Evolutionary conservation across 768 basidiomycete genomes (phyloP), one percentile per base, ranked within the genome.

Genomic region (Leccinum longicurvipes): DNA sequence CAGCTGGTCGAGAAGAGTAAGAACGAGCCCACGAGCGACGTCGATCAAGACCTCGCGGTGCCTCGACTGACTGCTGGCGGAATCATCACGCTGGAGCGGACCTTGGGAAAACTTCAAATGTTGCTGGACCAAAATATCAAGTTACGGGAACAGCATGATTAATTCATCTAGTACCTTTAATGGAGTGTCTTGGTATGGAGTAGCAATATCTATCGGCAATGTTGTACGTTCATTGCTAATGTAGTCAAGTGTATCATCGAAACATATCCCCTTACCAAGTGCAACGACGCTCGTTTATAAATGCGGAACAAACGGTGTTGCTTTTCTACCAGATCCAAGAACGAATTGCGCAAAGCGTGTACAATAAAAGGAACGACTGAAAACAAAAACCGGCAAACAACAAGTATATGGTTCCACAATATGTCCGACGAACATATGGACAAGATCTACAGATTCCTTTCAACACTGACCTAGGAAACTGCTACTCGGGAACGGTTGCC

Each of bases 41-140:
- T 56, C 28, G 70, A 76, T 47, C 66, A 63, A 19, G 81, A 81
- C 36, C 66, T 67, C 21, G 88, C 91, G 0, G 82, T 94, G 11
- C 87, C 89, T n/a, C 78, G 85, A 57, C 70, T 93, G 63, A 88
- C 87, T 1, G 72, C 81, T n/a, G 91, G 92, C 45, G 87, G 90
- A 2, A 86, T 89, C 54, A 84, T 94, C 62, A 81, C 84, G 12
- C 74, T 94, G 32, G 84, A 87, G 71, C 82, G 90, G 75, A 91
- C 85, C 58, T 74, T 93, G 67, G 72, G 65, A 50, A 91, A 83
- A 71, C 72, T 94, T 57, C 82, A 86, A 59, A 69, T 58, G 36
- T 67, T 87, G 19, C 65, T 62, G 46, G 64, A 72, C 24, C 60
- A 29, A 34, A 59, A 57, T 41, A 41, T 41, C 60, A 60, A 36